Conservation (phyloP, 768 basidiomycete genomes). For the Tephrocybe sp. region DNA sequence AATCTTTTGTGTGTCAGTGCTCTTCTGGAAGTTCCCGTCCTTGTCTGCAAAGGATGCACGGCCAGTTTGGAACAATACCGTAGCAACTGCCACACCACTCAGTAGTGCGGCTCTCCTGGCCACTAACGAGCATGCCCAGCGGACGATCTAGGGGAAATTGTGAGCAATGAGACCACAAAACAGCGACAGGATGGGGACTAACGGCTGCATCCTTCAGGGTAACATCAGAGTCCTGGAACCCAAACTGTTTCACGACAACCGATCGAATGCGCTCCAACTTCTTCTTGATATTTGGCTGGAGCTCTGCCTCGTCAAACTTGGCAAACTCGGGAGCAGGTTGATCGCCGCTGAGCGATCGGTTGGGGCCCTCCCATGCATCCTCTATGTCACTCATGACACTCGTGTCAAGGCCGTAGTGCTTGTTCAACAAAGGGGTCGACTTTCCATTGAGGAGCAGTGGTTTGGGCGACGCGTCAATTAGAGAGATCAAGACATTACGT, state of each 20-base stretch:
- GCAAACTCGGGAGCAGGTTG: slow-evolving; percentile 33
- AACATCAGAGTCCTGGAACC: slow-evolving; percentile 53
- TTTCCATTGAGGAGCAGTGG: slow-evolving; percentile 80
- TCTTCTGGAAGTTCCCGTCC: slow-evolving; percentile 25
- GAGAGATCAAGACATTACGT: slow-evolving; percentile 77
- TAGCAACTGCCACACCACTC: slow-evolving; percentile 85
- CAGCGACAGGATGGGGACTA: slow-evolving; percentile 14
- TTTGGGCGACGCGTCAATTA: slow-evolving; percentile 73
- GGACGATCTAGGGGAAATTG: slow-evolving; percentile 54
- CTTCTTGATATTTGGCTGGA: slow-evolving; percentile 27
- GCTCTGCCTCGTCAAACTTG: slow-evolving; percentile 29
- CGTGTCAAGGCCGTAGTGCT: slow-evolving; percentile 93
- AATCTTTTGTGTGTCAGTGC: slow-evolving; percentile 45
- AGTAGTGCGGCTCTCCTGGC: slow-evolving; percentile 79
- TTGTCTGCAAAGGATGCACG: slow-evolving; percentile 51
- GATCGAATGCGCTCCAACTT: slow-evolving; percentile 55
- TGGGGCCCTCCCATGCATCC: slow-evolving; percentile 61
- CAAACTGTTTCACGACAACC: slow-evolving; percentile 62
- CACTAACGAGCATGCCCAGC: slow-evolving; percentile 77
- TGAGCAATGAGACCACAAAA: slow-evolving; percentile 17
- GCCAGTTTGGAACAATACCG: slow-evolving; percentile 80
- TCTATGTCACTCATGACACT: slow-evolving; percentile 88
- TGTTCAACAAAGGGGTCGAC: slow-evolving; percentile 70
- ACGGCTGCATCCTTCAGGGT: slow-evolving; percentile 58
- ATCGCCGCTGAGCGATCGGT: slow-evolving; percentile 22